Conservation (phyloP, 305 asterid species). For the Vinca major region DNA sequence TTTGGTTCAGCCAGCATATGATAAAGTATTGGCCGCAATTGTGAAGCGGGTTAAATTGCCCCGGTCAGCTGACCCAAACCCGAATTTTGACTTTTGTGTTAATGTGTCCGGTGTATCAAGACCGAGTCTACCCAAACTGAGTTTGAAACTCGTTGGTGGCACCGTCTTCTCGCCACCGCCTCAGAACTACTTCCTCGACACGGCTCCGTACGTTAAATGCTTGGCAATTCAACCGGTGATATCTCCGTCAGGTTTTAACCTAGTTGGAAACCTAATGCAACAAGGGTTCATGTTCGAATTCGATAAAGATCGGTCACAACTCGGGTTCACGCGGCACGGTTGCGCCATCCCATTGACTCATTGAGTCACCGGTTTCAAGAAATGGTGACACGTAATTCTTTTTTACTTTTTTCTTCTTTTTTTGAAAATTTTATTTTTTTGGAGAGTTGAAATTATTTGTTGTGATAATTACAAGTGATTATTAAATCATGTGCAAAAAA, state of each 20-base stretch:
- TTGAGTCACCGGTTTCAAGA: constrained; percentile 5
- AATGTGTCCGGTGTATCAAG: constrained; percentile 33
- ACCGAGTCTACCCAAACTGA: constrained; percentile 47
- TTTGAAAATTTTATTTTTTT: background rate
- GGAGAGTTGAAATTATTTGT: constrained; percentile 9
- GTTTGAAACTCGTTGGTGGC: constrained; percentile 58
- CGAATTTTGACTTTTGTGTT: constrained; percentile 51
- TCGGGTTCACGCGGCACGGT: constrained; percentile 55
- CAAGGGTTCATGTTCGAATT: constrained; percentile 66
- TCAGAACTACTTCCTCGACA: constrained; percentile 55
- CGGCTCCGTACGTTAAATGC: constrained; percentile 50
- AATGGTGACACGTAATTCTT: constrained; percentile 3
- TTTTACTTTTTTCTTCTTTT: background rate
- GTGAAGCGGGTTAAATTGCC: constrained; percentile 47
- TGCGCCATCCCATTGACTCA: constrained; percentile 37
- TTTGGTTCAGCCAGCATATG: constrained; percentile 48
- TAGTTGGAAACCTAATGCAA: constrained; percentile 73
- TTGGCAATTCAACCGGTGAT: constrained; percentile 57
- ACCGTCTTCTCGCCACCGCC: constrained; percentile 53
- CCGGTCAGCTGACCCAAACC: constrained; percentile 22
- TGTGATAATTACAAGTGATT: constrained; percentile 14
- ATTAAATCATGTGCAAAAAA: constrained; percentile 7
- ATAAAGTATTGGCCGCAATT: constrained; percentile 31
- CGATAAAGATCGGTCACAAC: constrained; percentile 42
- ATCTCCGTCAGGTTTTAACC: constrained; percentile 38